Evolutionary conservation across 2,329 filamentous ascomycete genomes (phyloP).

Genomic region (Pseudopyricularia javanii): DNA sequence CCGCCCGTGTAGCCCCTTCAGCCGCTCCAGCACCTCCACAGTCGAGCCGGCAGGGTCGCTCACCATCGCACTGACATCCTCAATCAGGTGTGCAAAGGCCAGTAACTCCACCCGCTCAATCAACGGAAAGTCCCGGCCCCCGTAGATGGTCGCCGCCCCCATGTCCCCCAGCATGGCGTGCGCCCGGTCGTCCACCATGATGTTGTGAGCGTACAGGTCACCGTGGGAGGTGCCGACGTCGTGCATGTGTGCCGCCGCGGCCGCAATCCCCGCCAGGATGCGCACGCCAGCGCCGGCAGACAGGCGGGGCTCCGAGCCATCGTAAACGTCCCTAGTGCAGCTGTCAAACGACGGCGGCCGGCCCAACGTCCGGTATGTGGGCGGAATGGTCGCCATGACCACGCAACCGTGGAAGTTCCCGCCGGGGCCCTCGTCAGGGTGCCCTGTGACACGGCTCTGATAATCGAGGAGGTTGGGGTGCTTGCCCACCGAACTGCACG

Average conservation of each 20-base stretch:
- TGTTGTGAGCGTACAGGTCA: conserved; percentile 34
- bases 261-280: conserved; percentile 27
- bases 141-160: conserved; percentile 32
- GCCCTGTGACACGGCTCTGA: conserved; percentile 27
- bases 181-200: conserved; percentile 24
- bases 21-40: conserved; percentile 6
- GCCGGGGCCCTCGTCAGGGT: conserved; percentile 19
- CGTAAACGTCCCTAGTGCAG: conserved; percentile 32
- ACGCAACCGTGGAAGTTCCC: conserved; percentile 21
- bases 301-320: conserved; percentile 13
- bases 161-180: conserved; percentile 35
- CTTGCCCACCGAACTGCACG: conserved; percentile 29
- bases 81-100: conserved; percentile 32
- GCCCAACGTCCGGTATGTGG: conserved; percentile 27
- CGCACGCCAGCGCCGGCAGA: conserved; percentile 16
- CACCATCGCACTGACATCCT: conserved; percentile 27
- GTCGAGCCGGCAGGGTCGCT: background rate
- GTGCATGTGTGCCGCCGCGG: conserved; percentile 30
- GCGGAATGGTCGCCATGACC: conserved; percentile 33
- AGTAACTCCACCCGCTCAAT: conserved; percentile 32
- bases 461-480: conserved; percentile 32
- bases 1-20: conserved; percentile 14
- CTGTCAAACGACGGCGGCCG: conserved; percentile 28
- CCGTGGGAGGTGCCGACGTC: conserved; percentile 28
- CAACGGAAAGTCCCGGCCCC: conserved; percentile 6